A percentile compares a stretch with the other conserved stretches of the same genome.
Evolutionary conservation across 805 yeast genomes (phyloP).

Genomic region (Myxozyma udenii): DNA sequence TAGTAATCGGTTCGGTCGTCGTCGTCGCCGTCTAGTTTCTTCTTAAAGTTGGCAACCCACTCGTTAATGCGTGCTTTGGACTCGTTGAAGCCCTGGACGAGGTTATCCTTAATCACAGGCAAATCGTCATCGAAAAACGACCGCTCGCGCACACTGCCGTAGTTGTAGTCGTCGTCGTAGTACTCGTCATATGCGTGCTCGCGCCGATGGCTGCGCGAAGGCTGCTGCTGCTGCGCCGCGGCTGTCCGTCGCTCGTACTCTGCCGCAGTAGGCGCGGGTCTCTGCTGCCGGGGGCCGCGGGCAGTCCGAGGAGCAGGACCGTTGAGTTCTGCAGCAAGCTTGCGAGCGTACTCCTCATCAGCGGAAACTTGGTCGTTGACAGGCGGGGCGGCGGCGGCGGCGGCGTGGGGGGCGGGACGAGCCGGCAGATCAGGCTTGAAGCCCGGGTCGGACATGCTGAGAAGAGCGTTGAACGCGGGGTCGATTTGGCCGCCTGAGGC

Average conservation of each 20-base stretch:
- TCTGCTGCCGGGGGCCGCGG: conserved; percentile 8
- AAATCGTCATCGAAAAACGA: conserved; percentile 41
- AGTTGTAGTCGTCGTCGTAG: conserved; percentile 9
- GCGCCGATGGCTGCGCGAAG: neutral
- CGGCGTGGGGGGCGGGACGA: conserved; percentile 29
- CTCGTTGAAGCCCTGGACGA: conserved; percentile 74
- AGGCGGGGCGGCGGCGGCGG: conserved; percentile 2
- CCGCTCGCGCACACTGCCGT: conserved; percentile 18
- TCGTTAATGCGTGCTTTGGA: conserved; percentile 70
- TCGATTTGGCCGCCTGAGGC: conserved; percentile 81
- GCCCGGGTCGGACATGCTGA: conserved; percentile 61
- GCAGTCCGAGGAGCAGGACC: conserved; percentile 1
- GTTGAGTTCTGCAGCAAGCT: conserved; percentile 49
- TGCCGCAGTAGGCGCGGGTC: conserved; percentile 12
- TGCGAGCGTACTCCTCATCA: conserved; percentile 81
- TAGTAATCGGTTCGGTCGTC: conserved; percentile 17
- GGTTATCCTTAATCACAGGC: conserved; percentile 59
- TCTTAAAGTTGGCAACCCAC: conserved; percentile 71
- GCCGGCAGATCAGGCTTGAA: conserved; percentile 28
- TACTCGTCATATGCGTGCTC: conserved; percentile 1
- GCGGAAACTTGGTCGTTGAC: conserved; percentile 50
- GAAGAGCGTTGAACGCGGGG: conserved; percentile 82
- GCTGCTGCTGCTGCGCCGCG: conserved; percentile 1
- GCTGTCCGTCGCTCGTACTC: conserved; percentile 4
- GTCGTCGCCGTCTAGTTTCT: conserved; percentile 46